A percentile compares a stretch with the other conserved stretches of the same genome.
Conservation (phyloP, 768 basidiomycete species). For the Piloderma croceum region DNA sequence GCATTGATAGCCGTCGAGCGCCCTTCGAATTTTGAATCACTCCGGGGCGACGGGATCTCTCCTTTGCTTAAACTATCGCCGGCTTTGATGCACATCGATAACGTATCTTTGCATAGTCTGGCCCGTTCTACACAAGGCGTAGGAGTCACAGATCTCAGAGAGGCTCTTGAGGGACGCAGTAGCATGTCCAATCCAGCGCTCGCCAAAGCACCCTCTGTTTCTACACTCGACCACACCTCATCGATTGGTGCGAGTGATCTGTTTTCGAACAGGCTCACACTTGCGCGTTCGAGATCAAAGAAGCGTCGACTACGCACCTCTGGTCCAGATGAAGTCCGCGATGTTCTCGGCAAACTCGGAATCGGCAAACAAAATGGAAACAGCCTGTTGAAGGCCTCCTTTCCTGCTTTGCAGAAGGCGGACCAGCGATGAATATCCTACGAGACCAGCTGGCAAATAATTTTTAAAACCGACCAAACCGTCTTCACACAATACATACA, state of each 20-base stretch:
- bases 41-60: slow-evolving; percentile 63
- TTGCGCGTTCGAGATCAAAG: slow-evolving; percentile 48
- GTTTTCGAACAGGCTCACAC: slow-evolving; percentile 41
- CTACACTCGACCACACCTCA: slow-evolving; percentile 67
- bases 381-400: slow-evolving; percentile 65
- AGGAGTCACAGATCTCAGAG: slow-evolving; percentile 82
- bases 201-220: slow-evolving; percentile 63
- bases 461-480: no score
- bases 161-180: slow-evolving; percentile 81
- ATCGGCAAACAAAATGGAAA: slow-evolving; percentile 64
- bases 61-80: slow-evolving; percentile 79
- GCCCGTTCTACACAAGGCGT: slow-evolving; percentile 73
- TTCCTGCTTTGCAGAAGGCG: slow-evolving; percentile 48
- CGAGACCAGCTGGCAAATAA: no score
- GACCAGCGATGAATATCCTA: slow-evolving; percentile 41
- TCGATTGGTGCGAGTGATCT: slow-evolving; percentile 40
- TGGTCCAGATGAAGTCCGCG: slow-evolving; percentile 67
- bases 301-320: slow-evolving; percentile 46
- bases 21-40: slow-evolving; percentile 46
- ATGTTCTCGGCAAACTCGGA: slow-evolving; percentile 77
- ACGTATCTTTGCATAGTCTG: slow-evolving; percentile 81
- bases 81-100: slow-evolving; percentile 86
- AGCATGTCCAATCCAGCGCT: slow-evolving; percentile 77
- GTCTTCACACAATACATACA: no score
- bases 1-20: slow-evolving; percentile 47